phyloP scores from a whole-genome alignment of 169 alveolate species.

The Eimeria acervulina region DNA sequence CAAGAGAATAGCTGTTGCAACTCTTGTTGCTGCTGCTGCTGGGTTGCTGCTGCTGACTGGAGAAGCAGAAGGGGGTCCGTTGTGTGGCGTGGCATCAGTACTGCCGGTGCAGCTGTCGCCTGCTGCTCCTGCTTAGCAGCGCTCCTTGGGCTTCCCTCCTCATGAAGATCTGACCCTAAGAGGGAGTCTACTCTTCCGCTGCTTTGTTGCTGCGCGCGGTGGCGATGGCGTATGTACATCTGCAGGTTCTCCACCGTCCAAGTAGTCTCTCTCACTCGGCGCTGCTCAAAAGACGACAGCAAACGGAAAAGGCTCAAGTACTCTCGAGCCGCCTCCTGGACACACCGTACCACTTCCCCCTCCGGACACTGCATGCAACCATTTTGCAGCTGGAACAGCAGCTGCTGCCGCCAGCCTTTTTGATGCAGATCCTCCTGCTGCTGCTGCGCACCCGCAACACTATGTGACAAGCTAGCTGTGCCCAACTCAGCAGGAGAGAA shows the following conservation, averaged over 20 bases:
- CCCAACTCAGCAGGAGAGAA: background rate
- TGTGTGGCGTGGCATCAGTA: conserved; percentile 68
- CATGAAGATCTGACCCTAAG: background rate
- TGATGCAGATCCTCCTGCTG: conserved; percentile 16
- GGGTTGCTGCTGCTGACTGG: conserved; percentile 23
- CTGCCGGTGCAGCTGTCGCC: background rate
- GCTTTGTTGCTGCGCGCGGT: conserved; percentile 14
- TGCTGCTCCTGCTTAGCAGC: background rate
- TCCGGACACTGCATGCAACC: background rate
- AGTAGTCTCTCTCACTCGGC: conserved; percentile 34
- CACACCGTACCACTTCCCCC: background rate
- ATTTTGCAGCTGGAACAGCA: conserved; percentile 11
- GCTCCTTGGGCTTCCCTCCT: background rate
- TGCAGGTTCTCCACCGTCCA: conserved; percentile 54
- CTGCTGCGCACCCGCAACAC: background rate
- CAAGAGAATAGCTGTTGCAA: background rate
- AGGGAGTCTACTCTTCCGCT: background rate
- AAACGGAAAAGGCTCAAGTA: conserved; percentile 19
- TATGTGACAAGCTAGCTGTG: background rate
- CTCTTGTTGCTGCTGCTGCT: conserved; percentile 51
- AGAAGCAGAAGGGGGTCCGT: conserved; percentile 65
- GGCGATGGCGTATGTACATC: conserved; percentile 8
- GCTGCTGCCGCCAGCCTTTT: background rate
- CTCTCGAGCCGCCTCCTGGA: background rate
- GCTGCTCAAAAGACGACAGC: conserved; percentile 70